A percentile compares a stretch with the other conserved stretches of the same genome.
Conservation (phyloP, 1,284 basidiomycete genomes). For the Cystobasidiaceae sp. region DNA sequence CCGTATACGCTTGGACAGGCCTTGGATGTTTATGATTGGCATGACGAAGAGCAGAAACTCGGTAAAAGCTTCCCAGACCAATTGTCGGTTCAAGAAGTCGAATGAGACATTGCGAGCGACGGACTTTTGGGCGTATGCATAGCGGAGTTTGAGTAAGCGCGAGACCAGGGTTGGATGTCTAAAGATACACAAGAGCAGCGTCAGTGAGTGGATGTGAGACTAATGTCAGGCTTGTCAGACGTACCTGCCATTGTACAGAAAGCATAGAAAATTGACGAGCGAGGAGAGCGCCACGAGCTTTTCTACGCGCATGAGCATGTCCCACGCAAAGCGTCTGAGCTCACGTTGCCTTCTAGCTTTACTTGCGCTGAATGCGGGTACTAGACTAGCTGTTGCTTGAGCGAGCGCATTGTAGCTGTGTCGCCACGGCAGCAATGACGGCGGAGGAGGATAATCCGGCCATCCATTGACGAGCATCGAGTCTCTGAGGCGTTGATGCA, state of each 20-base stretch:
- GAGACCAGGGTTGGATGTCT: conserved; percentile 84
- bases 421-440: conserved; percentile 27
- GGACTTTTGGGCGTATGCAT: conserved; percentile 67
- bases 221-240: conserved; percentile 38
- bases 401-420: conserved; percentile 39
- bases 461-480: conserved; percentile 39
- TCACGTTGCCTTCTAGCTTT: conserved; percentile 40
- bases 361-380: conserved; percentile 52
- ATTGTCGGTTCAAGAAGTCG: conserved; percentile 98
- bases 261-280: conserved; percentile 71
- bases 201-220: neutral
- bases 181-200: conserved; percentile 11
- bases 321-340: conserved; percentile 63
- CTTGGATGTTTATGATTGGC: conserved; percentile 68
- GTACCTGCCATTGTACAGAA: conserved; percentile 79
- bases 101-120: conserved; percentile 85
- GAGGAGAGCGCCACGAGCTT: conserved; percentile 57
- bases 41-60: conserved; percentile 89
- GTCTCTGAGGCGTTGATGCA: conserved; percentile 35
- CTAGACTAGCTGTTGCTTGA: conserved; percentile 53
- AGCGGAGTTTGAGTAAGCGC: conserved; percentile 68
- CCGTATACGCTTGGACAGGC: conserved; percentile 56
- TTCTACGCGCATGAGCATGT: conserved; percentile 63
- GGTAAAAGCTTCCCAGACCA: conserved; percentile 98
- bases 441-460: conserved; percentile 39